Base-by-base conservation (phyloP, 1,284 basidiomycete species). In the Malassezia brasiliensis region DNA sequence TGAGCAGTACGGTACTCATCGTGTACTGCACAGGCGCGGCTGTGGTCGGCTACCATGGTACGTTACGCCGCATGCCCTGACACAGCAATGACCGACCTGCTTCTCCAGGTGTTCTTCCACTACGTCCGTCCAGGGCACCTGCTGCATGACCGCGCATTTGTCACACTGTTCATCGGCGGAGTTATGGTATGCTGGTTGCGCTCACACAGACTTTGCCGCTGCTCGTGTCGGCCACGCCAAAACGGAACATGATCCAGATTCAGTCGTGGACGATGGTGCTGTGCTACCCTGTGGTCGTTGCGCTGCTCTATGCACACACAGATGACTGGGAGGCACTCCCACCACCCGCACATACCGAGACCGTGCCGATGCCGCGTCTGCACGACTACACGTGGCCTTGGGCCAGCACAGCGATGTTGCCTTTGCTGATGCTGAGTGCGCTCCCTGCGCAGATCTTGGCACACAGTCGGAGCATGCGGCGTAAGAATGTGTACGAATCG, bases 371-470 rank as follows among this genome's bases (percentile, higher is more conserved):
- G 37, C 49, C 39, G 5, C 25, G 34, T 7, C 19, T 48, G 19
- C 19, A 10, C 20, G 49, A 37, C 7, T 32, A 57, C 22, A 20
- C 46, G 3, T 57, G 55, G 55, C 55, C 55, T 12, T 72, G 71
- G 71, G 69, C 67, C 1, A 68, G 69, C 31, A 65, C 64, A 38
- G 69, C 69, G n/a, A 59, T 74, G 37, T 55, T 74, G 38, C 71
- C 71, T 0, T 52, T 74, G 20, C 50, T 74, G 22, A 65, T 67
- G 35, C 60, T 74, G 5, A 69, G 66, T 25, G 62, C 66, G 4
- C 66, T 64, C n/a, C 69, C 71, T 11, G 55, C 67, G 20, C 71
- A 74, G 40, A 69, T 74, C 28, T 53, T 74, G n/a, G 64, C 65
- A 1, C 71, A 74, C 51, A 67, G 67, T 41, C 63, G 71, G 8